Conservation (phyloP, 2,329 filamentous ascomycete species). For the Metarhizium anisopliae region DNA sequence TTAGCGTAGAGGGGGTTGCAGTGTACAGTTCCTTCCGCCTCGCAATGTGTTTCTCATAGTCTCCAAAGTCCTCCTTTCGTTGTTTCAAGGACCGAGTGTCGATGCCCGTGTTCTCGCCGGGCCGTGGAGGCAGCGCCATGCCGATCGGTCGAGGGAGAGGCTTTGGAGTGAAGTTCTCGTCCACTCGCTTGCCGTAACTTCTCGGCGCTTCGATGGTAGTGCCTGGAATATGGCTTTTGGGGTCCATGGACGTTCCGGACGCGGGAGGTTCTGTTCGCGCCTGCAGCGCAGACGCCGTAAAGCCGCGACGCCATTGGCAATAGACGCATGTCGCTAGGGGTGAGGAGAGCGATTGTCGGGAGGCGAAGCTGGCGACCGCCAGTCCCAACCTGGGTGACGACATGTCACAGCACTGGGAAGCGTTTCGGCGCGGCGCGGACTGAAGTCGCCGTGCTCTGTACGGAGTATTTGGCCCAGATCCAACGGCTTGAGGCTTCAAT, state of each 20-base stretch:
- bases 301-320: slow-evolving; percentile 42
- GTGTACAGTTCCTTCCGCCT: slow-evolving; percentile 66
- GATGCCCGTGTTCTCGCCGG: slow-evolving; percentile 75
- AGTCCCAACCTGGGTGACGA: slow-evolving; percentile 23
- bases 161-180: slow-evolving; percentile 46
- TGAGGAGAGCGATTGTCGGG: slow-evolving; percentile 8
- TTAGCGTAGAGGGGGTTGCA: slow-evolving; percentile 10
- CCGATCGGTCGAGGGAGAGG: slow-evolving; percentile 70
- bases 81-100: slow-evolving; percentile 59
- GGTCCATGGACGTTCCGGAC: slow-evolving; percentile 26
- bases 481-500: too few relatives aligned
- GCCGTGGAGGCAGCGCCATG: slow-evolving; percentile 60
- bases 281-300: slow-evolving; percentile 33
- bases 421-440: background rate
- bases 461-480: background rate
- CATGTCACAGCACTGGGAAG: slow-evolving; percentile 12
- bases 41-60: slow-evolving; percentile 76
- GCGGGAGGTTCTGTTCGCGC: slow-evolving; percentile 24
- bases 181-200: slow-evolving; percentile 46
- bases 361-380: slow-evolving; percentile 17
- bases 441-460: background rate
- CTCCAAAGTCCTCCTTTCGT: slow-evolving; percentile 68
- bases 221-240: slow-evolving; percentile 29
- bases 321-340: slow-evolving; percentile 33
- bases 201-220: slow-evolving; percentile 49